A percentile compares a stretch with the other conserved stretches of the same genome.
phyloP scores from a whole-genome alignment of 305 asterid species.

The Euphrasia arctica region DNA sequence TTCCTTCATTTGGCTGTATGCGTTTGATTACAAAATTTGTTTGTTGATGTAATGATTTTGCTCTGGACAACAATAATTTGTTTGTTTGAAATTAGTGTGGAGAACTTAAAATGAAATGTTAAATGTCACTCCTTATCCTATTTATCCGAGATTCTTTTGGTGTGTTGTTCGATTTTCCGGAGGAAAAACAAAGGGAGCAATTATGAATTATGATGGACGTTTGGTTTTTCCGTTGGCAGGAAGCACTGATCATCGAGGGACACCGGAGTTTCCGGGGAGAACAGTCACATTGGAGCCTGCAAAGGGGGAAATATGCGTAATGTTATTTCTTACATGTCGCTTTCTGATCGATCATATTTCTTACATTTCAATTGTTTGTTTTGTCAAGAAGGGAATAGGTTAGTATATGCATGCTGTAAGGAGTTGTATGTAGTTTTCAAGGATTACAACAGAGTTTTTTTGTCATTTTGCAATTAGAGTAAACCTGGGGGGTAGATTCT shows the following conservation, averaged over 20 bases:
- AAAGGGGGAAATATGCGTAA: slow-evolving; percentile 73
- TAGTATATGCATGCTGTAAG: not conserved
- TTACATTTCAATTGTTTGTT: slow-evolving; percentile 7
- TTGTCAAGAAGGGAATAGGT: not conserved
- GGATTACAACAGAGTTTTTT: not conserved
- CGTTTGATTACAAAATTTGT: no score
- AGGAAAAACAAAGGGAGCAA: no score
- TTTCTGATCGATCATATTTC: not conserved
- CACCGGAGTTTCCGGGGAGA: slow-evolving; percentile 89
- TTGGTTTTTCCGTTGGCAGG: slow-evolving; percentile 35
- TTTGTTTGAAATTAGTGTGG: not conserved
- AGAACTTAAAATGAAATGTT: not conserved
- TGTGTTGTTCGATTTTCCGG: not conserved
- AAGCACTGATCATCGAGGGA: slow-evolving; percentile 98
- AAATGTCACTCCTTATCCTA: not conserved
- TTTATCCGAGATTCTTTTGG: not conserved
- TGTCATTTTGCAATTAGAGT: not conserved
- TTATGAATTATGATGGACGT: no score
- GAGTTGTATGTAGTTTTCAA: not conserved
- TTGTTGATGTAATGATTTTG: not conserved
- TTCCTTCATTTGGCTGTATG: not conserved
- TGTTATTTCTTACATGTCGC: not conserved
- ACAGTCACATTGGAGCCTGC: slow-evolving; percentile 93
- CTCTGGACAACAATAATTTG: not conserved
- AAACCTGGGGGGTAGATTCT: not conserved